Base-by-base conservation (phyloP, 2,329 filamentous ascomycete genomes). In the Aspergillus arachidicola region DNA sequence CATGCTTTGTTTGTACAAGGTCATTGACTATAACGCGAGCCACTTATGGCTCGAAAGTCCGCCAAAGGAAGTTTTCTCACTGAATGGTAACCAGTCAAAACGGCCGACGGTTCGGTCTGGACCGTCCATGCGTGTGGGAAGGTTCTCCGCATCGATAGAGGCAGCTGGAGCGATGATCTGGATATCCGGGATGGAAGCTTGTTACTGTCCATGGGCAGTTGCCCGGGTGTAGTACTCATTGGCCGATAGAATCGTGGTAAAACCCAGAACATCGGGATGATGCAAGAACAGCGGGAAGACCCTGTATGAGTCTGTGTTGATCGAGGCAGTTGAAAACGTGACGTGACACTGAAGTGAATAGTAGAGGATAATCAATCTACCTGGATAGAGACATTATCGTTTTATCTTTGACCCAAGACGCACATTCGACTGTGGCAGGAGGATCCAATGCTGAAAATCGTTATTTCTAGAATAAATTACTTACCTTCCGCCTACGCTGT, bases 1-100 rank as follows among this genome's bases (percentile, higher is more conserved):
- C 51, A 45, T 9, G 21, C 21, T 45, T 66, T 61, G 65, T 64
- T 65, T 63, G 62, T 60, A 68, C 26, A 34, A 21, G 38, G 55
- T 45, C 48, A 58, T 55, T 48, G 38, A 58, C 23, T 16, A 26
- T 12, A 26, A 5, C n/a, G 4, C n/a, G 50, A 55, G 64, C 68
- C 68, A 70, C 66, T 48, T 23, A 57, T 66, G 64, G 61, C 41
- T 46, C n/a, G 45, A 54, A 6, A 41, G 6, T 32, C 7, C 21
- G n/a, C 12, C 45, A 21, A 19, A 34, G 50, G 51, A 36, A 55
- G 19, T 45, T 14, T 60, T 36, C 36, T 46, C 41, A 4, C 23
- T 34, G 19, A 14, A 32, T 41, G 46, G 45, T 38, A 38, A 7
- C 34, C 48, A 34, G 43, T 61, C 28, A 45, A 19, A 38, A 50